A percentile compares a stretch with the other conserved stretches of the same genome.
phyloP scores from a whole-genome alignment of 768 basidiomycete species.

The Amanita pallidorosea region DNA sequence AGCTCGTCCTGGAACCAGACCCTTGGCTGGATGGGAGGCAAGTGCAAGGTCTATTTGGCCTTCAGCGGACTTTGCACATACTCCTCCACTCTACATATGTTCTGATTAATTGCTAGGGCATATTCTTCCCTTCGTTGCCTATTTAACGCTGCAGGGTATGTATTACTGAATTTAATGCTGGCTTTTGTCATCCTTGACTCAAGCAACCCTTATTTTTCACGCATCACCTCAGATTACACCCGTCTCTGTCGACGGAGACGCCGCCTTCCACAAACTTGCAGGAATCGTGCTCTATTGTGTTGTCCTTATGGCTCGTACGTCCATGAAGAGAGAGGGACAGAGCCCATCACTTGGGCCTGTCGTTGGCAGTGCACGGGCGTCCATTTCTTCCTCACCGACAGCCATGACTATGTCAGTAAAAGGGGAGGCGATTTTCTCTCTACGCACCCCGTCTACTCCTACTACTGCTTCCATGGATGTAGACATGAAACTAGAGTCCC shows the following conservation, averaged over 20 bases:
- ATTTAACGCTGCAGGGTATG: slow-evolving; percentile 3
- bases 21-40: slow-evolving; percentile 7
- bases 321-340: slow-evolving; percentile 12
- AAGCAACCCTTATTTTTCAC: not conserved
- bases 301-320: not conserved
- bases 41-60: slow-evolving; percentile 3
- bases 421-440: slow-evolving; percentile 18
- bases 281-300: not conserved
- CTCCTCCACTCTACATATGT: slow-evolving; percentile 3
- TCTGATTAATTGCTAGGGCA: slow-evolving; percentile 5
- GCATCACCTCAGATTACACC: not conserved
- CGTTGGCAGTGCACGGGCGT: slow-evolving; percentile 11
- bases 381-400: slow-evolving; percentile 16
- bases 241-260: not conserved
- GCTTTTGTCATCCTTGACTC: not conserved
- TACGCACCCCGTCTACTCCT: slow-evolving; percentile 16
- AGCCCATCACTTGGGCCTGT: slow-evolving; percentile 9
- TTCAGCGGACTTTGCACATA: slow-evolving; percentile 1
- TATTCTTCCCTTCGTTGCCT: not conserved
- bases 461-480: slow-evolving; percentile 17
- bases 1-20: slow-evolving; percentile 11
- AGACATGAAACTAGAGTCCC: slow-evolving; percentile 20
- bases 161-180: not conserved
- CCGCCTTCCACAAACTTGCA: not conserved
- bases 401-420: slow-evolving; percentile 14